Evolutionary conservation across 2,329 filamentous ascomycete species (phyloP), one percentile per base, ranked within the genome.

Genomic region (Trichoderma pleuroti): DNA sequence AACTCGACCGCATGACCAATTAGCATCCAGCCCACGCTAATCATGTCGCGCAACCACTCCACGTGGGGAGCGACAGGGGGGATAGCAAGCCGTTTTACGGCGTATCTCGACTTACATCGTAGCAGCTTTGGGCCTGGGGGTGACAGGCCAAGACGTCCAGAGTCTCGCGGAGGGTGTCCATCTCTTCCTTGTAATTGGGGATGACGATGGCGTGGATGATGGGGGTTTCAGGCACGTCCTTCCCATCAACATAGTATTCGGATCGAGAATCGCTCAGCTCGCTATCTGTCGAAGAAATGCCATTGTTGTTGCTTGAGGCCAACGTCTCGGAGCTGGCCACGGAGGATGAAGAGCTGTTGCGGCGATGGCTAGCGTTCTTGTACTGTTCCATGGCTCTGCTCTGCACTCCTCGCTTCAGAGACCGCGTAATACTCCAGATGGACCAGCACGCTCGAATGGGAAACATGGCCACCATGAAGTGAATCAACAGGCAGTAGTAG

Each of bases 181-280:
- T 81, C 70, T 92, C 90, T 78, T 93, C 91, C 79, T 91, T 91
- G 81, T 93, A 93, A 76, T 92, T 92, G 21, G 91, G 91, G 56
- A 93, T 84, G 73, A 93, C 83, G 72, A 93, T 91, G 16, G 87
- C 89, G 77, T 92, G 89, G 34, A 91, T 81, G 69, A 91, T 80
- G 28, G 81, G 81, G 52, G 74, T 74, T 9, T 84, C 81, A n/a
- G 80, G 76, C 1, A 81, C 78, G 11, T 80, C 77, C 21, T 84
- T 83, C 57, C 74, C 79, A 61, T 88, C 86, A 57, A 81, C 79
- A 73, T 82, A 83, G 68, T 82, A 78, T 46, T 86, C 84, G 34
- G 80, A 74, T 56, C 88, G 85, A 9, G 84, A 75, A 68, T 89
- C 85, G 68, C 84, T 85, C 34, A 84, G 82, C 74, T 88, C 84